Base-by-base conservation (phyloP, 2,329 filamentous ascomycete genomes). In the Shiraia bambusicola region DNA sequence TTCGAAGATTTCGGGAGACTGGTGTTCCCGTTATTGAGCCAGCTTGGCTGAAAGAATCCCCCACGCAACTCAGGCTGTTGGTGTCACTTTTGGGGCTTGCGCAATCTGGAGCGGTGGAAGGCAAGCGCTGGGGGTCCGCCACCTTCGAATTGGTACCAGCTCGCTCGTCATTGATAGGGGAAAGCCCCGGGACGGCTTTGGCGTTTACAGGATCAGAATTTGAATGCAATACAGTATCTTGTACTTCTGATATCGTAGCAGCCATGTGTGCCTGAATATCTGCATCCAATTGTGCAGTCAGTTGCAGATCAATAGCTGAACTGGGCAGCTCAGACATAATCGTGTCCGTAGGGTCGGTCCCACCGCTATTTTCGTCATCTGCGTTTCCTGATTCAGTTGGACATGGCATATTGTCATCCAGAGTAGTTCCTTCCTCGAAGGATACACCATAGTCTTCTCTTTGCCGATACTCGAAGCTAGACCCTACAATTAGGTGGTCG, bases 231-330 rank as follows among this genome's bases (percentile, higher is more conserved):
- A 36, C 39, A 15, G 28, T 39, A 6, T 50, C 47, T 3, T 38
- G 37, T 11, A 40, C 34, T 11, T 28, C 32, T 17, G 47, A 10
- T 3, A 22, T 28, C 35, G 41, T 39, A 8, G 42, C 37, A 2
- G 49, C 37, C 10, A 44, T 34, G 3, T 56, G 52, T n/a, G 50
- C 51, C 17, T 61, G 51, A 34, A 67, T 59, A 8, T 68, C 66
- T 6, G 63, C 60, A 41, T 66, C 55, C 13, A 69, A 51, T 28
- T 69, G 66, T 3, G 64, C 65, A 26, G 52, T 66, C 14, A 69
- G 51, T 32, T 67, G 54, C 12, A 65, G 27, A 12, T 68, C 64
- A 12, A 67, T 50, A 3, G 55, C 59, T 3, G 62, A 62, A 34
- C 64, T 68, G 10, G 59, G 54, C 12, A 58, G 11, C 12, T 65